Percentiles rank a stretch among this genome's conserved stretches.
Conservation (phyloP, 2,329 filamentous ascomycete species). For the Emergomyces pasteurianus region DNA sequence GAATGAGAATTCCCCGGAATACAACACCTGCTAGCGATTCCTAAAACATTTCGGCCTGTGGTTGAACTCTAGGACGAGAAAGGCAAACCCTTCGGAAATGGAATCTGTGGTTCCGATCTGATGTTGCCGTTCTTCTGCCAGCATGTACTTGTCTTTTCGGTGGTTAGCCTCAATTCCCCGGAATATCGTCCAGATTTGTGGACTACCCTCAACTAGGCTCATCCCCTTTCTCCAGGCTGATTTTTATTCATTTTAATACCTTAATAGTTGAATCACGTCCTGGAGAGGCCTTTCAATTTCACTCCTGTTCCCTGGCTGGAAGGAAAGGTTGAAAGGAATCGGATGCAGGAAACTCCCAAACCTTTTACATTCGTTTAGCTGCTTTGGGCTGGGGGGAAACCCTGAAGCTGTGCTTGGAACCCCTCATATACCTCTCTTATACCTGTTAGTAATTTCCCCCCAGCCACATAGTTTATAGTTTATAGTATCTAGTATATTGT, state of each 20-base stretch:
- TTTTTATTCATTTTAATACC: conserved; percentile 13
- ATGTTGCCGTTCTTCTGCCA: neutral
- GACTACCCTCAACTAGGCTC: conserved; percentile 33
- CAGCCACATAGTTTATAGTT: conserved; percentile 4
- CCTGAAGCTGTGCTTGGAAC: neutral
- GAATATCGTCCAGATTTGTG: conserved; percentile 8
- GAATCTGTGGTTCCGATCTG: neutral
- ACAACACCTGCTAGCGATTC: neutral
- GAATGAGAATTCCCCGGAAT: neutral
- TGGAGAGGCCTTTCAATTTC: conserved; percentile 21
- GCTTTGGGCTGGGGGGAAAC: conserved; percentile 17
- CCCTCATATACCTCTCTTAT: conserved; percentile 8
- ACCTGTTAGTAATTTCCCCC: conserved; percentile 11
- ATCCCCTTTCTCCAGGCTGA: conserved; percentile 44
- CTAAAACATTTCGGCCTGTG: conserved; percentile 16
- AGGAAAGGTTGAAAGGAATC: conserved; percentile 29
- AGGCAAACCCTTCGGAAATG: neutral
- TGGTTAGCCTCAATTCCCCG: conserved; percentile 8
- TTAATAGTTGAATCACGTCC: conserved; percentile 12
- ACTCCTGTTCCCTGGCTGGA: conserved; percentile 16
- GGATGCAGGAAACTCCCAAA: conserved; percentile 34
- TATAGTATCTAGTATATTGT: neutral
- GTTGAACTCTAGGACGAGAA: conserved; percentile 10
- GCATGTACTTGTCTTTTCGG: neutral
- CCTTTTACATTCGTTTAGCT: conserved; percentile 7